These are phyloP conservation scores for Diaporthe destruens DNA, from an alignment of 2,329 filamentous ascomycete species.

Conservation along the genomic window DNA sequence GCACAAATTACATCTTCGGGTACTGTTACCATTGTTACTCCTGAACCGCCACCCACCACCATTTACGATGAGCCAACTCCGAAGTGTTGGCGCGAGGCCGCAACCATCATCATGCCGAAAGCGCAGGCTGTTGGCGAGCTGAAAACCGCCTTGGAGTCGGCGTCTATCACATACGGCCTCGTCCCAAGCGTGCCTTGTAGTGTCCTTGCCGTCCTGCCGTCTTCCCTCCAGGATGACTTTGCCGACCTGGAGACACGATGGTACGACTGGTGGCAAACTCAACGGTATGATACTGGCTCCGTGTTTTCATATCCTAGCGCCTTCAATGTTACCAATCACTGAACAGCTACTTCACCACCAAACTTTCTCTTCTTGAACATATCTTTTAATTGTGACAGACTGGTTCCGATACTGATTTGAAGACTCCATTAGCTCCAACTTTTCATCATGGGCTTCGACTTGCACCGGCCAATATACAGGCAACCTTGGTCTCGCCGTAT, in stretches of 20 bases:
- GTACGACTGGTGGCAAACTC: neutral
- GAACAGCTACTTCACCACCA: too few relatives aligned
- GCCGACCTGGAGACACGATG: neutral
- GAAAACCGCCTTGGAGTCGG: neutral
- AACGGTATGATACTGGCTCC: neutral
- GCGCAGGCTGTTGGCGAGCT: neutral
- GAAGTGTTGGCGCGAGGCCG: neutral
- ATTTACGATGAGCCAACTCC: neutral
- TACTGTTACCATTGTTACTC: neutral
- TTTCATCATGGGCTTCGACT: constrained; percentile 13
- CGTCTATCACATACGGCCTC: constrained; percentile 9
- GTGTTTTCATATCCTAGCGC: neutral
- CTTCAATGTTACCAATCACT: too few relatives aligned
- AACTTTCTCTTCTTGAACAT: too few relatives aligned
- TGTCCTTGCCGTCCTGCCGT: neutral
- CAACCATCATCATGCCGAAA: neutral
- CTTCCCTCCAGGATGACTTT: constrained; percentile 8
- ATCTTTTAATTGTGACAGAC: too few relatives aligned
- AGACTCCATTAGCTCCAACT: neutral
- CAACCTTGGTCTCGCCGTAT: neutral
- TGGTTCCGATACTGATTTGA: neutral
- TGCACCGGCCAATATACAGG: neutral
- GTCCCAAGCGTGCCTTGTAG: neutral
- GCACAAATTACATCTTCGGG: neutral
- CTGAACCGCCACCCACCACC: neutral